Evolutionary conservation across 2,329 filamentous ascomycete species (phyloP), one percentile per base, ranked within the genome.

Genomic region (Arthrobotrys conoides): DNA sequence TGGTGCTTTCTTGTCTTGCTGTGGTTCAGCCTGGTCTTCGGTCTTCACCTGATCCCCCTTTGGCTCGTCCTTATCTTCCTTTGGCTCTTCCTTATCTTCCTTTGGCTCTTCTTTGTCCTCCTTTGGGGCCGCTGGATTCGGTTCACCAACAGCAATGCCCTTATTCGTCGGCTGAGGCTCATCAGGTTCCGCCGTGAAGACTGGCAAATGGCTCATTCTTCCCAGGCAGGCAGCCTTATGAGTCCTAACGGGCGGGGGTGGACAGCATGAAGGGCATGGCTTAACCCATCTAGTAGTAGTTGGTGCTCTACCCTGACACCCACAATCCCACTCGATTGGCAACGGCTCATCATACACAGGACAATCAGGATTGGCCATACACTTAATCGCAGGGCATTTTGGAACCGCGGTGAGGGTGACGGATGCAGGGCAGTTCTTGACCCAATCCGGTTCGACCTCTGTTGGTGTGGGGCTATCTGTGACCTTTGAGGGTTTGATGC

Each of bases 261-360:
- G 57, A 10, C 57, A 61, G 36, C 57, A 61, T 1, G 33, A 41
- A 2, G 33, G 57, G 20, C 57, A 61, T 22, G 57, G 57, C 20
- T 22, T 22, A 24, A 61, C 57, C 9, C 3, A 24, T 1, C n/a
- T 16, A 9, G 57, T 61, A n/a, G 57, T 61, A 10, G 57, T 61
- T 61, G 57, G 57, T 61, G 57, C 33, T 61, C 57, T 61, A 61
- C 44, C 36, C 36, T 61, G 27, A n/a, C 57, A 61, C 3, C 36
- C 10, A 10, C 57, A 61, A 9, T 61, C 57, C 57, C 57, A 61
- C 5, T 41, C 33, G 5, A 61, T 44, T 20, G 57, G 57, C 20
- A 9, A 0, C 3, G 36, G 18, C 57, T 41, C 5, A 9, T 44
- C 27, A 27, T 33, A 55, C 0, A 22, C 53, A 8, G 53, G 53